Evolutionary conservation across 106 monocot species (phyloP).

Genomic region (Agapanthus africanus): DNA sequence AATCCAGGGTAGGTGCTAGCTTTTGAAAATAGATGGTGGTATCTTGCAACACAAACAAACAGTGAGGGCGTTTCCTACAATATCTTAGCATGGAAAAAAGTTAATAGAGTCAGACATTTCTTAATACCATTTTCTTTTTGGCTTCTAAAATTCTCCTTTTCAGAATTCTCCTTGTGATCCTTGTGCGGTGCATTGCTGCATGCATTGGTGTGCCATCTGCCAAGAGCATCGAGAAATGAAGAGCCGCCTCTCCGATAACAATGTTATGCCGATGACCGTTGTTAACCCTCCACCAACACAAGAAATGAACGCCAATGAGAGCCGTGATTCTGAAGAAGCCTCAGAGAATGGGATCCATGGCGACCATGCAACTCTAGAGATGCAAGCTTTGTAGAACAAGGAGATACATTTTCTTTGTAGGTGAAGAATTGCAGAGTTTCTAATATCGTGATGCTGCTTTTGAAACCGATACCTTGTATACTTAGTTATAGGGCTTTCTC

Average conservation of each 20-base stretch:
- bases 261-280: conserved; percentile 64
- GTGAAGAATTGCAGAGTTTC: background rate
- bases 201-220: conserved; percentile 94
- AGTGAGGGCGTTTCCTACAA: too few species aligned
- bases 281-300: conserved; percentile 73
- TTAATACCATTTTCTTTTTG: background rate
- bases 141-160: too few species aligned
- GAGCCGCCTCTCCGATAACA: conserved; percentile 57
- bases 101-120: too few species aligned
- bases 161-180: conserved; percentile 96
- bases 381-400: conserved; percentile 41
- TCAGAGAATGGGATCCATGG: conserved; percentile 18
- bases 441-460: background rate
- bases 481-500: too few species aligned
- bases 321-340: conserved; percentile 7
- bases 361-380: conserved; percentile 40
- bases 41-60: too few species aligned
- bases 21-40: too few species aligned
- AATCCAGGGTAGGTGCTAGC: too few species aligned
- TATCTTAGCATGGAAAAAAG: too few species aligned
- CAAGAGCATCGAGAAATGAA: conserved; percentile 95
- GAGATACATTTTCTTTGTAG: background rate
- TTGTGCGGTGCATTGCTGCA: conserved; percentile 84
- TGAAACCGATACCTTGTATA: conserved; percentile 6
- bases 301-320: conserved; percentile 58